Conservation (phyloP, 2,329 filamentous ascomycete species). For the Claviceps purpurea region DNA sequence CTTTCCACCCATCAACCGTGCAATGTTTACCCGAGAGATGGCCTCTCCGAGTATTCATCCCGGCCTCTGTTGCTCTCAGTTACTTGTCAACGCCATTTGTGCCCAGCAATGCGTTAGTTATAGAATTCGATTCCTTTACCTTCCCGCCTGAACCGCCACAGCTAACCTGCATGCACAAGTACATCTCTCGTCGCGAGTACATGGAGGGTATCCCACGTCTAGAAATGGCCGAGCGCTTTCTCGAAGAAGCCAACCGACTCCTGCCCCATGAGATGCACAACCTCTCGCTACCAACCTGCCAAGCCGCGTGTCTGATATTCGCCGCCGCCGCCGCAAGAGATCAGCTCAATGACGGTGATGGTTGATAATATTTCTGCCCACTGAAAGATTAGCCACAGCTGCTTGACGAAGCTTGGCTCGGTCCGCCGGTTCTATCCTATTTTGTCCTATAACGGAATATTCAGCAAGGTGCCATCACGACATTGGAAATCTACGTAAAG, state of each 20-base stretch:
- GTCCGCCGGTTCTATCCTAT: too few relatives aligned
- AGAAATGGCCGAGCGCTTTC: constrained; percentile 3
- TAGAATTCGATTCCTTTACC: not conserved
- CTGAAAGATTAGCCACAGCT: not conserved
- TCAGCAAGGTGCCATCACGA: too few relatives aligned
- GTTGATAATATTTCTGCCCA: not conserved
- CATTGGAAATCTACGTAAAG: too few relatives aligned
- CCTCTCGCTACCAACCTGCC: not conserved
- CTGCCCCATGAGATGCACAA: not conserved
- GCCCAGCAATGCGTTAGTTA: constrained; percentile 5
- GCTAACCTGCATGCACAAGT: not conserved
- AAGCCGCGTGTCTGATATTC: constrained; percentile 4
- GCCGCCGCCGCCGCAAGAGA: constrained; percentile 3
- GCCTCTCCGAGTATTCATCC: not conserved
- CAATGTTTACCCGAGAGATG: not conserved
- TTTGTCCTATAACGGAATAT: too few relatives aligned
- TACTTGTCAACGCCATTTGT: constrained; percentile 5
- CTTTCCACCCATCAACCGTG: constrained; percentile 2
- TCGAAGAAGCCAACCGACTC: constrained; percentile 2
- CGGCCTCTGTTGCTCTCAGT: constrained; percentile 1
- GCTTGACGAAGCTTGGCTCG: too few relatives aligned
- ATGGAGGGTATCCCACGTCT: not conserved
- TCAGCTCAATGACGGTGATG: not conserved
- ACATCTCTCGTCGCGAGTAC: not conserved
- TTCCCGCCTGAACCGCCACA: not conserved